Evolutionary conservation across 345 rosid species (phyloP), one percentile per base, ranked within the genome.

Genomic region (Euphorbia lathyris): DNA sequence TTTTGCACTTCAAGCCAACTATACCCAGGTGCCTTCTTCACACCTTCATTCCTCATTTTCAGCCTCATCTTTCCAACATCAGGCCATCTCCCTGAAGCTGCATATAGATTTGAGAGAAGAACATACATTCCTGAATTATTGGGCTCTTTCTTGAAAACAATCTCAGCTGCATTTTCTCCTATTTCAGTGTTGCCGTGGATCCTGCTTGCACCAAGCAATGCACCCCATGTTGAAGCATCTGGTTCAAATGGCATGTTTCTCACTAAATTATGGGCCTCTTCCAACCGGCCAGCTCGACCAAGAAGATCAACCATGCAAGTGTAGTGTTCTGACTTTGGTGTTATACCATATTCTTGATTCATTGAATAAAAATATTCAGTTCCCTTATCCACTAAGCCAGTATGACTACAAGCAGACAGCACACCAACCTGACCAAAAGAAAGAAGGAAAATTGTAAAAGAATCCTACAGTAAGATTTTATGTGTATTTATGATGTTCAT

Each of bases 241-340:
- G 94, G 87, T 71, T 82, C 74, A 66, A 84, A 85, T 48, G 91
- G 90, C 89, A 88, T 88, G 61, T 51, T 70, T 58, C 73, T 82
- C 74, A 88, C 82, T 36, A 88, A 71, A 76, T 60, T 80, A 53
- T 79, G 83, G 52, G 91, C 91, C 74, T 88, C 94, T 27, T 83
- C 82, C 66, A 88, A 81, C 51, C 72, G 70, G 17, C 91, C 94
- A 7, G 91, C 94, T 76, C 91, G 85, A 59, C 94, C 90, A 9
- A 88, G 86, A 78, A 88, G 94, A 75, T 86, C 89, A 14, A 86
- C 88, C 94, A 86, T 85, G 77, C 90, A 88, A 68, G 89, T 86
- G 22, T 83, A 86, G 70, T 88, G 93, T 30, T 71, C 83, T 34
- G 87, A 80, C 73, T 85, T 89, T 66, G 91, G 78, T 30, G 23